phyloP scores from a whole-genome alignment of 129 eudicot genomes.

The Arctium lappa region DNA sequence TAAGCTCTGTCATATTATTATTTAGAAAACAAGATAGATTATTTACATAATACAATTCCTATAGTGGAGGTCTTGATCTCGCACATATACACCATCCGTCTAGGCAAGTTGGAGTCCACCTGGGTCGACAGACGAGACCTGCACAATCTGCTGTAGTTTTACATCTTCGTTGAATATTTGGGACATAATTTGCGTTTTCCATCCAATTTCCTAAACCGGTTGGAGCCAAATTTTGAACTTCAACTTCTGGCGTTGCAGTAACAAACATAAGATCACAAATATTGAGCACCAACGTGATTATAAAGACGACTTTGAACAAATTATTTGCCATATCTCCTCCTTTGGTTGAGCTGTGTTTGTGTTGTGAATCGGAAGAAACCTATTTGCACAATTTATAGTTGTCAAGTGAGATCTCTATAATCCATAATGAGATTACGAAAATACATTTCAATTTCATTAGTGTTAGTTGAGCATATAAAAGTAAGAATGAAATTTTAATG shows the following conservation, averaged over 20 bases:
- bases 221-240: neutral
- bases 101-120: neutral
- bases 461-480: neutral
- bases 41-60: neutral
- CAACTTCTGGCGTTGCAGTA: conserved; percentile 2
- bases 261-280: conserved; percentile 8
- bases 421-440: too few species aligned
- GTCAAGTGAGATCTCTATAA: neutral
- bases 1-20: neutral
- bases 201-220: neutral
- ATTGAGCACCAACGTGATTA: conserved; percentile 22
- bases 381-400: neutral
- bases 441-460: neutral
- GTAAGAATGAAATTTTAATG: too few species aligned
- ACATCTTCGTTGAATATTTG: neutral
- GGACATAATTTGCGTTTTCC: neutral
- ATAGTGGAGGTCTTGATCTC: neutral
- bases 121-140: neutral
- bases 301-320: conserved; percentile 8
- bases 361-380: neutral
- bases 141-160: neutral
- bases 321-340: conserved; percentile 6
- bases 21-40: neutral
- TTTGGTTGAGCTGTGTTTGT: neutral
- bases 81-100: neutral